Evolutionary conservation across 768 basidiomycete species (phyloP), one percentile per base, ranked within the genome.

Genomic region (Jaapia argillacea): DNA sequence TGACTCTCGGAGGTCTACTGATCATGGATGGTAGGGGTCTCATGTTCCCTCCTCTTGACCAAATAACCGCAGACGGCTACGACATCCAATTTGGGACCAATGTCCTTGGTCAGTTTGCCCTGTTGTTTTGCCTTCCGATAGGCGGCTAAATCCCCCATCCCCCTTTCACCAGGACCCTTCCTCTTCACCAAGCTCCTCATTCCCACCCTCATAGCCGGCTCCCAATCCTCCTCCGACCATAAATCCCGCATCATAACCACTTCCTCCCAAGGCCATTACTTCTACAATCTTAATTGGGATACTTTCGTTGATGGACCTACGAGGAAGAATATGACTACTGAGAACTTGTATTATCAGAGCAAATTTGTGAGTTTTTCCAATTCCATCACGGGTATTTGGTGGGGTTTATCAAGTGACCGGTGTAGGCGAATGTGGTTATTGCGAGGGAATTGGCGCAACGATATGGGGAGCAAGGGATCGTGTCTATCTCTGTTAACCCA

Each of bases 31-130:
- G 25, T 42, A 67, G 63, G 1, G 64, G 61, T 2, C 58, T 63
- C 2, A 60, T 62, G 60, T 35, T 3, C 2, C 44, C 55, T 2
- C 60, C 64, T 0, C 41, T 59, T 0, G 58, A 62, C 0, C 44
- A 48, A 43, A 26, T 64, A 5, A 70, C 68, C 0, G 57, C 51
- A 1, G 61, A 71, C 24, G 61, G 63, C 0, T 70, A 68, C 42
- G 68, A 70, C 45, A 50, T 68, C 21, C 66, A 62, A 43, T 67
- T 66, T 23, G 66, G 60, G 3, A 66, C 61, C 21, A 65, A 66
- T 45, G 63, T 64, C 24, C 49, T 68, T 10, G 63, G 61, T 48
- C 24, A 23, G 46, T 42, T 27, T 27, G 37, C 12, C 10, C 7
- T 21, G 21, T 10, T n/a, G n/a, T n/a, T n/a, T n/a, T n/a, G n/a